Evolutionary conservation across 176 grass and related monocot genomes (phyloP).

Genomic region (Alloteropsis semialata): DNA sequence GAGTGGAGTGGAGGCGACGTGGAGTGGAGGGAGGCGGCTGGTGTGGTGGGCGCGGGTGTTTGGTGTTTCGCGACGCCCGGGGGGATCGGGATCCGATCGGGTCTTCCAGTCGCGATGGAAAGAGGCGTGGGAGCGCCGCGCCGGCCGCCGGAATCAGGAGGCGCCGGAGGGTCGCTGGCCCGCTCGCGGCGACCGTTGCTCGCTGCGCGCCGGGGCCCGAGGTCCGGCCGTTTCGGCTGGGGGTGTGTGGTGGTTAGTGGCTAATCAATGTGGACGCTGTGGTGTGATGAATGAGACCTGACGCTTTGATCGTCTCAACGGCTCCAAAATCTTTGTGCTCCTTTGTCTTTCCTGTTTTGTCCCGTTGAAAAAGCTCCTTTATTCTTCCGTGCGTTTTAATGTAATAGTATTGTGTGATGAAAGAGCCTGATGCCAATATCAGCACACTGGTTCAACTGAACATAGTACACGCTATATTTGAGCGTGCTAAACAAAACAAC

Average conservation of each 20-base stretch:
- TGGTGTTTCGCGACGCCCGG: not conserved
- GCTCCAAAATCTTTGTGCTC: not conserved
- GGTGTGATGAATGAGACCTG: not conserved
- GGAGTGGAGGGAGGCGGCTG: not conserved
- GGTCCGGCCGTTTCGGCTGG: not conserved
- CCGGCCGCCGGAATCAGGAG: not conserved
- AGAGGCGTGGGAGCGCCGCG: not conserved
- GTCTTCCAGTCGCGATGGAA: too few relatives aligned
- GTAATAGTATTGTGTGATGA: not conserved
- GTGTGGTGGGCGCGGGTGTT: not conserved
- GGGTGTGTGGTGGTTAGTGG: conserved; percentile 10
- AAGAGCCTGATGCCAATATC: not conserved
- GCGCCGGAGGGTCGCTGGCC: too few relatives aligned
- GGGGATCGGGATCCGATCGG: not conserved
- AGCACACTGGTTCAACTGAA: not conserved
- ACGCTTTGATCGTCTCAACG: conserved; percentile 26
- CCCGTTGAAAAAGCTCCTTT: not conserved
- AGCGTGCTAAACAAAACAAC: not conserved
- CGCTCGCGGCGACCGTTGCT: conserved; percentile 21
- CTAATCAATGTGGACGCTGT: conserved; percentile 9
- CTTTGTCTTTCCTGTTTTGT: not conserved
- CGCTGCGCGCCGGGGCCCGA: conserved; percentile 1
- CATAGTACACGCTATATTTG: not conserved
- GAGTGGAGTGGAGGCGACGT: not conserved
- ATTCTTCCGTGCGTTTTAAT: not conserved